phyloP scores from a whole-genome alignment of 2,329 filamentous ascomycete genomes.

The Trichophyton verrucosum region DNA sequence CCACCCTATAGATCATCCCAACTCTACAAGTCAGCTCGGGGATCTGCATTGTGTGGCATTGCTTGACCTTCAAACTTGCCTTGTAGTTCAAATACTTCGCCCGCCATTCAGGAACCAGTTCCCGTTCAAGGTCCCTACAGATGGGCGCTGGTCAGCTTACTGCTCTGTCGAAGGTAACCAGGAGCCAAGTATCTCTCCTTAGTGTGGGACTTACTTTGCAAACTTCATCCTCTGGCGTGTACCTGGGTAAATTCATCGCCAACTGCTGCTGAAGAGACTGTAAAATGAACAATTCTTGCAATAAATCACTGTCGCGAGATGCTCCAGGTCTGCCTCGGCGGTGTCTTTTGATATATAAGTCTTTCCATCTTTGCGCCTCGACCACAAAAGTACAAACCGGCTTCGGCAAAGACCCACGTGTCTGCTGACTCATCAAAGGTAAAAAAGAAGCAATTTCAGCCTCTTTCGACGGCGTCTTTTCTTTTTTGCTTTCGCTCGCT shows the following conservation, averaged over 20 bases:
- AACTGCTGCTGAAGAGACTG: background rate
- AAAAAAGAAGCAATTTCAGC: constrained; percentile 1
- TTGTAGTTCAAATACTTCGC: constrained; percentile 94
- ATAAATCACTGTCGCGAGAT: background rate
- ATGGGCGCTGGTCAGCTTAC: background rate
- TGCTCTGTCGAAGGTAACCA: background rate
- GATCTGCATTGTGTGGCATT: constrained; percentile 1
- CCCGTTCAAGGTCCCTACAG: constrained; percentile 64
- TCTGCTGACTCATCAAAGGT: background rate
- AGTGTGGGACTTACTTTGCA: constrained; percentile 39
- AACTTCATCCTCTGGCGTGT: constrained; percentile 41
- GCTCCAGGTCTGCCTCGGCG: background rate
- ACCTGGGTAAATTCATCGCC: background rate
- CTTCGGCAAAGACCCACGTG: background rate
- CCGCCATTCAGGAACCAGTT: constrained; percentile 88
- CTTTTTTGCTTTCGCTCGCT: background rate
- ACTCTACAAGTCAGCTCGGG: background rate
- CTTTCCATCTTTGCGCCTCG: background rate
- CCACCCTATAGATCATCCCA: constrained; percentile 40
- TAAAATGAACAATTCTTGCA: background rate
- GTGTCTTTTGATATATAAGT: background rate
- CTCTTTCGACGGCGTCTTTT: background rate
- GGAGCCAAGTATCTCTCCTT: constrained; percentile 7
- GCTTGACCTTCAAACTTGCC: constrained; percentile 30
- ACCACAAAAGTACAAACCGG: background rate